Percentiles rank a stretch among this genome's conserved stretches.
Evolutionary conservation across 1,284 basidiomycete genomes (phyloP).

Genomic region (Puccinia horiana): DNA sequence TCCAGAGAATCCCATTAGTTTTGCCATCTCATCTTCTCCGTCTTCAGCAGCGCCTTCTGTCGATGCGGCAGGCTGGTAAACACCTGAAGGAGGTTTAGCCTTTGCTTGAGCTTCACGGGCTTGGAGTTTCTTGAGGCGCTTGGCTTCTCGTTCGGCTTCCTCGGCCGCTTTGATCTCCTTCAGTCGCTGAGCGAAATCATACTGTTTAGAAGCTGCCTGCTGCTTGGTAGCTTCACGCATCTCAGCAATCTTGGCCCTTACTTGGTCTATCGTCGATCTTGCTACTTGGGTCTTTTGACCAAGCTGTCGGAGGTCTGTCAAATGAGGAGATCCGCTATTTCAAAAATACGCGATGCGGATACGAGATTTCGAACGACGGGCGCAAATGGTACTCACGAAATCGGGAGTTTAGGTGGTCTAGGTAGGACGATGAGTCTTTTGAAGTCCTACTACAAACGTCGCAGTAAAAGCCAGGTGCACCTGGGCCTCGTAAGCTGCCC

Average conservation of each 20-base stretch:
- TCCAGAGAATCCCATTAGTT: conserved; percentile 43
- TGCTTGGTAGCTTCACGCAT: conserved; percentile 83
- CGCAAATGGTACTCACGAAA: conserved; percentile 66
- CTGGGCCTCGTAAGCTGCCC: conserved; percentile 70
- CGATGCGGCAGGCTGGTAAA: conserved; percentile 28
- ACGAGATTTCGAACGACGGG: conserved; percentile 43
- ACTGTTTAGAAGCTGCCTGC: conserved; percentile 76
- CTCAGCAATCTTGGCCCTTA: conserved; percentile 80
- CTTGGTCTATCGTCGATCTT: conserved; percentile 86
- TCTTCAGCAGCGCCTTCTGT: not conserved
- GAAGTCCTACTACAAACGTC: conserved; percentile 85
- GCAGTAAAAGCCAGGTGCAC: conserved; percentile 88
- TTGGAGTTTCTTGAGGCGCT: conserved; percentile 19
- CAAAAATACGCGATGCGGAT: not conserved
- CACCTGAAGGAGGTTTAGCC: conserved; percentile 1
- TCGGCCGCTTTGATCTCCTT: conserved; percentile 78
- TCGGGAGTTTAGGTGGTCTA: conserved; percentile 94
- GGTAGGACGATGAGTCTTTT: conserved; percentile 87
- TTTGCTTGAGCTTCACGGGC: conserved; percentile 13
- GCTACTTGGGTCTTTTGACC: conserved; percentile 91
- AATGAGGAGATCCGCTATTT: not conserved
- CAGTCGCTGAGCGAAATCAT: conserved; percentile 87
- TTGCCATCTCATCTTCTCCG: conserved; percentile 24
- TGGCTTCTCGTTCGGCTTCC: conserved; percentile 47
- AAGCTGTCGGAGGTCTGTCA: conserved; percentile 77